These are phyloP conservation scores for Pythium chondricola DNA, from an alignment of 352 stramenopile species.

Conservation along the genomic window DNA sequence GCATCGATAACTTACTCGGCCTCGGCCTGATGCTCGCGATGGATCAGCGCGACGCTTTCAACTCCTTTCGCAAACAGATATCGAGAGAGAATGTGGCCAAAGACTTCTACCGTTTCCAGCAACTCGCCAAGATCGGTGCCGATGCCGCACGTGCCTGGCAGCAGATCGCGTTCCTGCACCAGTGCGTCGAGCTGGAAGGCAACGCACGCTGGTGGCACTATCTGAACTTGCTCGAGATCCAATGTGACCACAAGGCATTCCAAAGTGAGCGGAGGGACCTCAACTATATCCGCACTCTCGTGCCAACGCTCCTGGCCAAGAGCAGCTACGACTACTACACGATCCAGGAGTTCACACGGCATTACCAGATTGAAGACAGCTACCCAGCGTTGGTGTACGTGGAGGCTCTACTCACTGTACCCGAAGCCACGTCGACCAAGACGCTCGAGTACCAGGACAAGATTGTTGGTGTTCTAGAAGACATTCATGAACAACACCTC, in stretches of 20 bases:
- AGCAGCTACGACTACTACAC: constrained; percentile 80
- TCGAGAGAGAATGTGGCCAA: constrained; percentile 76
- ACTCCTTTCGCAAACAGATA: constrained; percentile 64
- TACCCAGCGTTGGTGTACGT: constrained; percentile 65
- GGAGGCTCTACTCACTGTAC: constrained; percentile 46
- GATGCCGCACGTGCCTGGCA: constrained; percentile 75
- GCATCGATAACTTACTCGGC: constrained; percentile 66
- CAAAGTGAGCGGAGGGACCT: constrained; percentile 60
- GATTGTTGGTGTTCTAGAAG: constrained; percentile 68
- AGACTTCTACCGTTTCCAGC: constrained; percentile 76
- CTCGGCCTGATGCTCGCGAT: constrained; percentile 68
- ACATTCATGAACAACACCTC: constrained; percentile 71
- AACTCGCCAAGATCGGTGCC: constrained; percentile 62
- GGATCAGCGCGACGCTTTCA: constrained; percentile 68
- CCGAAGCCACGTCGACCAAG: constrained; percentile 10
- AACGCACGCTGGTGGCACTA: constrained; percentile 85
- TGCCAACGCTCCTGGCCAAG: constrained; percentile 50
- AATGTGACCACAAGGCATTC: constrained; percentile 74
- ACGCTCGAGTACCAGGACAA: constrained; percentile 66
- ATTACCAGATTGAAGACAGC: constrained; percentile 82
- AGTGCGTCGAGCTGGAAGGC: constrained; percentile 72
- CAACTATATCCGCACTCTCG: constrained; percentile 57
- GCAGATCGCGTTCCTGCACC: constrained; percentile 73
- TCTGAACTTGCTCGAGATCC: constrained; percentile 64
- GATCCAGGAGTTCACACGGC: constrained; percentile 70